Evolutionary conservation across 169 alveolate genomes (phyloP), one percentile per base, ranked within the genome.

Genomic region (Plasmodium falciparum): DNA sequence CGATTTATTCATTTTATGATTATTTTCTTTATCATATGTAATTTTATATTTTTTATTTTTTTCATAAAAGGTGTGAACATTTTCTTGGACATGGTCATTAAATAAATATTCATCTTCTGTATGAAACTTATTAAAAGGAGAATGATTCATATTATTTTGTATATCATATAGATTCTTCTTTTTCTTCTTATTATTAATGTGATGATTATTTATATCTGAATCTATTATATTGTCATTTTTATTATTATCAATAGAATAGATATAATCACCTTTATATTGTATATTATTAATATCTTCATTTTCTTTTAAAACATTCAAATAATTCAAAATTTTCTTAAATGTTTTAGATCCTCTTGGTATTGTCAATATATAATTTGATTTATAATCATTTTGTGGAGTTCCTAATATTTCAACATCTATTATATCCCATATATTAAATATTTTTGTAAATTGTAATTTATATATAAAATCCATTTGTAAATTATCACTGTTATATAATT

Each of bases 381-480:
- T 83, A 33, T 54, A 83, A 11, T 50, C 43, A n/a, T 13, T 20
- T 22, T 83, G 61, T 5, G 75, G 65, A 3, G 43, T 13, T 11
- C 52, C 72, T 33, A 67, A 50, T 17, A 83, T 56, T 54, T 83
- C 52, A 22, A 83, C 62, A 62, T 83, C 91, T 67, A 83, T 83
- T 17, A 83, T 83, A 24, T 83, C 91, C 91, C 91, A 83, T 20
- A 83, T 83, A 17, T 83, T 83, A 49, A 83, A 83, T 9, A 83
- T 39, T 1, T 69, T 29, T 47, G 47, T 70, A 15, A 69, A 83
- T 69, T 17, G 71, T 50, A 7, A 45, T 43, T 20, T 6, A 43
- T 47, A 9, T 26, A n/a, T 3, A n/a, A 8, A 29, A 39, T 22
- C 1, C 2, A 8, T 7, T 63, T 52, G 49, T 61, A 45, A 59